A percentile compares a stretch with the other conserved stretches of the same genome.
Evolutionary conservation across 257 asterid genomes (phyloP).

Genomic region (Jacaranda mimosifolia): DNA sequence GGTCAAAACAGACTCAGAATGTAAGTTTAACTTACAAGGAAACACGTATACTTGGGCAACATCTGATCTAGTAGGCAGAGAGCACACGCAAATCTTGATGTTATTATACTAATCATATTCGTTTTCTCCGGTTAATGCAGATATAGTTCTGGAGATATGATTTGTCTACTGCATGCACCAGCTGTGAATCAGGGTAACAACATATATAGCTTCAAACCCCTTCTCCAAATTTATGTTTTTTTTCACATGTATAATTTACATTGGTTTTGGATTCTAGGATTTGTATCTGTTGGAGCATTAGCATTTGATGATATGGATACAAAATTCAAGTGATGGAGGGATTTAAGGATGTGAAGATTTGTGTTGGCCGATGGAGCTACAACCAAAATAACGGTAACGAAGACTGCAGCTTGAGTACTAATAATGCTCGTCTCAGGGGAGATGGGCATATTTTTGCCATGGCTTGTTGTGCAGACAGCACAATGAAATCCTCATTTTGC

Average conservation of each 20-base stretch:
- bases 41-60: no score
- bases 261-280: not conserved
- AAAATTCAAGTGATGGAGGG: constrained; percentile 1
- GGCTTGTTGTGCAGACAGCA: constrained; percentile 42
- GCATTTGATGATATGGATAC: no score
- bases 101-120: not conserved
- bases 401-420: not conserved
- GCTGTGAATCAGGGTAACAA: constrained; percentile 36
- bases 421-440: constrained; percentile 30
- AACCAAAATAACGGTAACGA: not conserved
- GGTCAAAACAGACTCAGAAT: constrained; percentile 88
- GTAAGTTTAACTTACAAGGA: constrained; percentile 48
- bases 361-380: constrained; percentile 12
- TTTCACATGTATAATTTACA: no score
- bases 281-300: not conserved
- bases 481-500: constrained; percentile 38
- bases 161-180: constrained; percentile 24
- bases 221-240: not conserved
- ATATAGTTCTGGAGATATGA: constrained; percentile 85
- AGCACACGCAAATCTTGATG: not conserved
- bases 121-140: constrained; percentile 52
- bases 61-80: not conserved
- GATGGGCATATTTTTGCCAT: constrained; percentile 49
- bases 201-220: constrained; percentile 14
- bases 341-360: constrained; percentile 36